These are phyloP conservation scores for Plectosphaerella sp. DNA, from an alignment of 2,329 filamentous ascomycete species.

Conservation along the genomic window DNA sequence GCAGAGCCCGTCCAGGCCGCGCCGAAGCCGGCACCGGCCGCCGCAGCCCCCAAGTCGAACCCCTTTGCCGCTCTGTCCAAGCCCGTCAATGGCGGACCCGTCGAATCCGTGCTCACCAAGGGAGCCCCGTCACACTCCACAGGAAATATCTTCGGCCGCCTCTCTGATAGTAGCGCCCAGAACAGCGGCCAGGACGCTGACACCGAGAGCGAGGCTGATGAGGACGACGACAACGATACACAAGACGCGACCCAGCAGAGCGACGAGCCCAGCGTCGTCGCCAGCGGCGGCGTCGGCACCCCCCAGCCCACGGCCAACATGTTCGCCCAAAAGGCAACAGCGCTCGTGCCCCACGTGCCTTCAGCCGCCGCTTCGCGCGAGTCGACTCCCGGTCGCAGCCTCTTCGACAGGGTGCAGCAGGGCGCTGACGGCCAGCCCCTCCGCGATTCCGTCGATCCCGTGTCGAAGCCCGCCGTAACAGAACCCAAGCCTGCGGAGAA, in stretches of 20 bases:
- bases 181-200: constrained; percentile 48
- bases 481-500: constrained; percentile 24
- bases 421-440: constrained; percentile 45
- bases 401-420: constrained; percentile 53
- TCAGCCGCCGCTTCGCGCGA: constrained; percentile 30
- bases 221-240: constrained; percentile 34
- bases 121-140: constrained; percentile 1
- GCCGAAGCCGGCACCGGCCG: constrained; percentile 18
- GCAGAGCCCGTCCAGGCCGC: constrained; percentile 20
- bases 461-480: constrained; percentile 18
- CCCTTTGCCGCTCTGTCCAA: constrained; percentile 27
- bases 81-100: constrained; percentile 29
- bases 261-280: constrained; percentile 36
- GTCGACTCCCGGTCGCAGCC: constrained; percentile 41
- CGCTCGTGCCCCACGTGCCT: constrained; percentile 9
- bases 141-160: constrained; percentile 55
- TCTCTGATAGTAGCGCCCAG: constrained; percentile 52
- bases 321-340: constrained; percentile 22
- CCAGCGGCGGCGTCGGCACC: constrained; percentile 35
- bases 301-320: constrained; percentile 29
- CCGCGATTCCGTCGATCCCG: constrained; percentile 24
- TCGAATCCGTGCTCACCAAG: constrained; percentile 34
- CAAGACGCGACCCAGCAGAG: constrained; percentile 38
- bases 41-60: constrained; percentile 23
- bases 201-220: constrained; percentile 39